These are phyloP conservation scores for Cardamine resedifolia DNA, from an alignment of 345 rosid genomes.

Conservation along the genomic window DNA sequence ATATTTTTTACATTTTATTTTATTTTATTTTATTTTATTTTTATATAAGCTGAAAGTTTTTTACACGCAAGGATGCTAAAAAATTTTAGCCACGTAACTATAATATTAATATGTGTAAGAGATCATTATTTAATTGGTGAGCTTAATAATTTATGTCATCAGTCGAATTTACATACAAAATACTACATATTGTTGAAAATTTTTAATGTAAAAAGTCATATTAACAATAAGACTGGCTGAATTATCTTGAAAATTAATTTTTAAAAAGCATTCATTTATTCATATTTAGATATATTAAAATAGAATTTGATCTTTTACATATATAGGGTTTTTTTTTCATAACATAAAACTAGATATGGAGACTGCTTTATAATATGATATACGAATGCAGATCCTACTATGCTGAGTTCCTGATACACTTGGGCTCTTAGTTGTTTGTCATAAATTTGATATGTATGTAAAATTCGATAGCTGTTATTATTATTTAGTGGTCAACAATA, in stretches of 20 bases:
- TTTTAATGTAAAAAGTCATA: neutral
- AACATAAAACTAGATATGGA: slow-evolving; percentile 1
- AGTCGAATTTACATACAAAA: neutral
- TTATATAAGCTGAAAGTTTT: neutral
- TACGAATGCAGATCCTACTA: neutral
- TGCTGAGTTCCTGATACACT: slow-evolving; percentile 9
- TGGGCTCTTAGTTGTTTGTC: neutral
- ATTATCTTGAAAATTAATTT: no score
- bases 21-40: neutral
- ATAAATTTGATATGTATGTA: neutral
- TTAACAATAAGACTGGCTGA: neutral
- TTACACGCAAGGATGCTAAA: slow-evolving; percentile 12
- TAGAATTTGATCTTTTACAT: neutral
- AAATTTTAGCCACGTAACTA: slow-evolving; percentile 10
- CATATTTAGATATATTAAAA: neutral
- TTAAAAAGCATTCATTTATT: neutral
- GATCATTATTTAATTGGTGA: slow-evolving; percentile 7
- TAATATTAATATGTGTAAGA: neutral
- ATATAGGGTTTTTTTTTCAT: neutral
- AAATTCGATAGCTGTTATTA: neutral
- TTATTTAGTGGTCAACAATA: neutral
- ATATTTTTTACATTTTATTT: no score
- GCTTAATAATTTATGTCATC: neutral
- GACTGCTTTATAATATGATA: neutral
- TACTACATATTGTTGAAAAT: neutral